These are phyloP conservation scores for Pythium sukuiense DNA, from an alignment of 352 stramenopile genomes.

Conservation along the genomic window DNA sequence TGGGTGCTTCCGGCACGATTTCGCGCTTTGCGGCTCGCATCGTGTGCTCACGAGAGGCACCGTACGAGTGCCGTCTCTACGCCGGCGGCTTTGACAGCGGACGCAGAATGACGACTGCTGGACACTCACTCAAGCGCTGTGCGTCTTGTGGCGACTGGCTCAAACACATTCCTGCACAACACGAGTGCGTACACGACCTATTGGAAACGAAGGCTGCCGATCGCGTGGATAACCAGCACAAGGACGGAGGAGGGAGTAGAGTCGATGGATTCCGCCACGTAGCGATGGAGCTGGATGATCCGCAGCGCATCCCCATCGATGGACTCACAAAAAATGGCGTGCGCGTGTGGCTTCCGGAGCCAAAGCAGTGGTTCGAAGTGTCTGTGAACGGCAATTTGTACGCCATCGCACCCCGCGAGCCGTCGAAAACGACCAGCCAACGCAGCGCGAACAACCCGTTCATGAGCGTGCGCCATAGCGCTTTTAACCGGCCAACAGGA, in stretches of 20 bases:
- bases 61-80: slow-evolving; percentile 67
- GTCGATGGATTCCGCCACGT: slow-evolving; percentile 39
- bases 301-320: slow-evolving; percentile 51
- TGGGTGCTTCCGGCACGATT: slow-evolving; percentile 73
- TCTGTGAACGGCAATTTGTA: slow-evolving; percentile 80
- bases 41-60: slow-evolving; percentile 51
- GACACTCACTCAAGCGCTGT: slow-evolving; percentile 72
- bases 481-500: slow-evolving; percentile 63
- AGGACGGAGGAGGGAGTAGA: slow-evolving; percentile 25
- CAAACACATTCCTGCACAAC: slow-evolving; percentile 43
- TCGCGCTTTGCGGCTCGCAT: slow-evolving; percentile 74
- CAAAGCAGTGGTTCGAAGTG: slow-evolving; percentile 77
- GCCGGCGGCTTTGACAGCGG: slow-evolving; percentile 68
- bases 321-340: slow-evolving; percentile 84
- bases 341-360: slow-evolving; percentile 71
- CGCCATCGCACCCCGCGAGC: slow-evolving; percentile 48
- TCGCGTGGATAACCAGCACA: slow-evolving; percentile 4
- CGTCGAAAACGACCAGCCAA: slow-evolving; percentile 20
- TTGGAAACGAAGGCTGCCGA: slow-evolving; percentile 11
- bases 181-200: slow-evolving; percentile 40
- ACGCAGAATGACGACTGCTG: slow-evolving; percentile 52
- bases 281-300: slow-evolving; percentile 38
- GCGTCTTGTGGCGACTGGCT: slow-evolving; percentile 45
- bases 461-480: slow-evolving; percentile 43
- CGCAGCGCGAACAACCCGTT: slow-evolving; percentile 16